These are phyloP conservation scores for Cinnamomum micranthum DNA, from an alignment of 164 flowering plant genomes.

Conservation along the genomic window DNA sequence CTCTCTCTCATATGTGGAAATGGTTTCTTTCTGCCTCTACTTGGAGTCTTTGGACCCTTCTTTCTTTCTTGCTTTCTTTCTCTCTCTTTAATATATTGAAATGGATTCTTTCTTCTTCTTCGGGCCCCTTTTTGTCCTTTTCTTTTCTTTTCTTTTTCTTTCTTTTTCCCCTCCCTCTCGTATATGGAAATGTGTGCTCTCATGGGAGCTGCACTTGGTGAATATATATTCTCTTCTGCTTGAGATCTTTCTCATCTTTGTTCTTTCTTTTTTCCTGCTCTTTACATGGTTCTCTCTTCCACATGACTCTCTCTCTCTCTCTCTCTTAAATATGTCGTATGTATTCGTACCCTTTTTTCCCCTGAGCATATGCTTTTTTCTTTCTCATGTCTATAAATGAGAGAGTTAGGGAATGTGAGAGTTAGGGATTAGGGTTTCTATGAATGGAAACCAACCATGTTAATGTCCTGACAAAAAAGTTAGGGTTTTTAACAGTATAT, in stretches of 20 bases:
- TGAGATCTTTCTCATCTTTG: not conserved
- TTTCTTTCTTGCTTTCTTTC: not conserved
- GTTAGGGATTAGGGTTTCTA: not conserved
- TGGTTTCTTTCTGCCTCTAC: not conserved
- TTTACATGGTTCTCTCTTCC: too few relatives aligned
- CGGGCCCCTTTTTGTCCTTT: too few relatives aligned
- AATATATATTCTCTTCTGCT: not conserved
- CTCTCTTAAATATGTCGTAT: too few relatives aligned
- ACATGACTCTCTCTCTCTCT: too few relatives aligned
- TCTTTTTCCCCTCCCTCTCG: not conserved
- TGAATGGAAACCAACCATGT: not conserved
- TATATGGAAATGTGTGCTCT: too few relatives aligned
- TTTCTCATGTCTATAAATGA: not conserved
- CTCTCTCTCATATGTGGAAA: not conserved
- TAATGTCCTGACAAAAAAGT: not conserved
- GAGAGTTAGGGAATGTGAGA: too few relatives aligned
- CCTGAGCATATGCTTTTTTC: not conserved
- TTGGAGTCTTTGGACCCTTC: not conserved
- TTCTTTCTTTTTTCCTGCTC: not conserved
- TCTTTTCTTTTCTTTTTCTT: too few relatives aligned
- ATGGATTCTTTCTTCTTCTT: not conserved
- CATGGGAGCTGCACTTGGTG: too few relatives aligned
- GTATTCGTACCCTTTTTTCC: not conserved
- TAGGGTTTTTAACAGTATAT: not conserved
- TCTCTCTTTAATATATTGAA: not conserved